These are phyloP conservation scores for Alternaria gansuensis DNA, from an alignment of 2,329 filamentous ascomycete genomes.

Conservation along the genomic window DNA sequence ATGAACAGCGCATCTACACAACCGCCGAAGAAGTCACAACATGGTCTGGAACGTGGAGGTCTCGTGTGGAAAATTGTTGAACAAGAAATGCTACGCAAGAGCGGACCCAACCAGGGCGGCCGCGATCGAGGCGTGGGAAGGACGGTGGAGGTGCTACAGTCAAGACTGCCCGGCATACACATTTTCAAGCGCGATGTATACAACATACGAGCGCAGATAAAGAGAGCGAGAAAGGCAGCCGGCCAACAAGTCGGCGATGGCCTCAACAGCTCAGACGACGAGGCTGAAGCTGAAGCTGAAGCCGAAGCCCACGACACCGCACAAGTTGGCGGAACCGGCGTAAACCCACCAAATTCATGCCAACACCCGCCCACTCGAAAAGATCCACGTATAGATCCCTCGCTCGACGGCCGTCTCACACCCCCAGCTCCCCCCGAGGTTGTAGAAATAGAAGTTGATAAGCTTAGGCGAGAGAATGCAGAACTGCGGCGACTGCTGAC, in stretches of 20 bases:
- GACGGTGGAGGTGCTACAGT: constrained; percentile 44
- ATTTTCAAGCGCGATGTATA: constrained; percentile 52
- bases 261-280: constrained; percentile 29
- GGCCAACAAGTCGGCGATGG: constrained; percentile 40
- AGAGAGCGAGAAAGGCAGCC: constrained; percentile 42
- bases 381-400: constrained; percentile 32
- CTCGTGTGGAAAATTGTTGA: constrained; percentile 49
- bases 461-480: constrained; percentile 35
- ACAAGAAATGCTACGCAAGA: constrained; percentile 47
- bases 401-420: constrained; percentile 29
- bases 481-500: constrained; percentile 32
- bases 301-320: not conserved
- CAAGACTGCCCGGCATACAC: constrained; percentile 43
- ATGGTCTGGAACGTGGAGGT: constrained; percentile 42
- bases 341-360: not conserved
- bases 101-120: constrained; percentile 37
- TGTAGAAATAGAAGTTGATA: constrained; percentile 28
- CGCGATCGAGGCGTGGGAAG: constrained; percentile 46
- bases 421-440: not conserved
- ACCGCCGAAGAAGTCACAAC: constrained; percentile 22
- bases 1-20: not conserved
- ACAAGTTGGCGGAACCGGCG: not conserved
- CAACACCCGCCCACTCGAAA: not conserved
- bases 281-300: constrained; percentile 15
- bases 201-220: constrained; percentile 50